Evolutionary conservation across 257 asterid genomes (phyloP), one percentile per base, ranked within the genome.

Genomic region (Henckelia pumila): DNA sequence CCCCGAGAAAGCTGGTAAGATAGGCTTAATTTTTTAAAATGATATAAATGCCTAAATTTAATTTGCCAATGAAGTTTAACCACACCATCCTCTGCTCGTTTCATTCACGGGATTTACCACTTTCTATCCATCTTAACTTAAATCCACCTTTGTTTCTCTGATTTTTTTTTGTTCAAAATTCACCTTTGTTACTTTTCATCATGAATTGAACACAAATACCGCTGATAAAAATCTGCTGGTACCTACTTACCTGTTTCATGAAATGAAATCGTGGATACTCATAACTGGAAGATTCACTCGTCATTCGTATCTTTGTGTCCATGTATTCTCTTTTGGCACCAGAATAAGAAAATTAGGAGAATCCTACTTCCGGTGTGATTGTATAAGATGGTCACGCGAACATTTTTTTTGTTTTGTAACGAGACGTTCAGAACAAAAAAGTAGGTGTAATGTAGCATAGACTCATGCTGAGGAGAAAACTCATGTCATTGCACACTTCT

Each of bases 1-100:
- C 88, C 96, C 49, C 88, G 49, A 70, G 91, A 82, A 74, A 82
- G 70, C 89, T 90, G 96, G 97, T 94, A 82, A 71, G 77, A 59
- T 26, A 23, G 55, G 7, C 65, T 30, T 57, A 37, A 29, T 50
- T 52, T 40, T 56, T 25, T 55, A 16, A 44, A 44, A 0, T 16
- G 14, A 1, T 40, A 57, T 17, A 17, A 68, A 28, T 24, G n/a
- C 56, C 59, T 56, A 59, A 5, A 47, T 50, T 59, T 57, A 49
- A 24, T 35, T 60, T 60, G 24, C 28, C 50, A 9, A 35, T 26
- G 8, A 13, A n/a, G 49, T 49, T 25, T 52, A 25, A 28, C 52
- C 28, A 40, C 47, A 40, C 50, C 53, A 59, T 64, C 37, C 10
- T n/a, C 32, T 17, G 6, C 29, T 26, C 29, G 2, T n/a, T n/a